phyloP scores from a whole-genome alignment of 371 early-diverging fungal species.

The Mortierella sp. region DNA sequence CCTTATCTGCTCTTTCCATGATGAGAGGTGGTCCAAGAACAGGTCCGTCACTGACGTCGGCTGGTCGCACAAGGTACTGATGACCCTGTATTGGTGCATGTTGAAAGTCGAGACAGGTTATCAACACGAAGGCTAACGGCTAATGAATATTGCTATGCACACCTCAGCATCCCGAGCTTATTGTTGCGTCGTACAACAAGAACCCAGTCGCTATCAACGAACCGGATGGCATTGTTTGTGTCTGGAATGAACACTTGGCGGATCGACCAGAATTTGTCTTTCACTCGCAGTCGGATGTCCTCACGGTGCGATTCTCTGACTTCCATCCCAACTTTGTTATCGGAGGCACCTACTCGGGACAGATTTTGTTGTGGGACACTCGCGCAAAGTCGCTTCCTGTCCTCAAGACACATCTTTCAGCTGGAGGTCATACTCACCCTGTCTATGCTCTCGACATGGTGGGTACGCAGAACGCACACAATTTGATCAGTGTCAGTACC shows the following conservation, averaged over 20 bases:
- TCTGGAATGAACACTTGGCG: conserved; percentile 92
- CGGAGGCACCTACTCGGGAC: conserved; percentile 97
- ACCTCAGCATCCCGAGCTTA: conserved; percentile 88
- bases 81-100: not conserved
- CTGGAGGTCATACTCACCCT: conserved; percentile 96
- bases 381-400: conserved; percentile 87
- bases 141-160: too few relatives aligned
- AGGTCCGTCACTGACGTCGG: conserved; percentile 90
- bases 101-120: too few relatives aligned
- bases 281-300: conserved; percentile 93
- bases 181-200: conserved; percentile 91
- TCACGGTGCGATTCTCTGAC: conserved; percentile 87
- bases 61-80: conserved; percentile 91
- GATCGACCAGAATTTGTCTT: conserved; percentile 96
- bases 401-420: conserved; percentile 88
- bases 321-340: conserved; percentile 92
- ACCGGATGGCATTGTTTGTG: conserved; percentile 91
- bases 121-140: too few relatives aligned
- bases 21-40: conserved; percentile 84
- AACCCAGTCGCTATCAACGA: conserved; percentile 87
- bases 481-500: conserved; percentile 89
- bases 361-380: conserved; percentile 96
- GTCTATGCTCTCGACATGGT: conserved; percentile 90
- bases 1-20: conserved; percentile 76
- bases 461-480: conserved; percentile 95